Evolutionary conservation across 2,329 filamentous ascomycete species (phyloP).

Genomic region (Exophiala mesophila): DNA sequence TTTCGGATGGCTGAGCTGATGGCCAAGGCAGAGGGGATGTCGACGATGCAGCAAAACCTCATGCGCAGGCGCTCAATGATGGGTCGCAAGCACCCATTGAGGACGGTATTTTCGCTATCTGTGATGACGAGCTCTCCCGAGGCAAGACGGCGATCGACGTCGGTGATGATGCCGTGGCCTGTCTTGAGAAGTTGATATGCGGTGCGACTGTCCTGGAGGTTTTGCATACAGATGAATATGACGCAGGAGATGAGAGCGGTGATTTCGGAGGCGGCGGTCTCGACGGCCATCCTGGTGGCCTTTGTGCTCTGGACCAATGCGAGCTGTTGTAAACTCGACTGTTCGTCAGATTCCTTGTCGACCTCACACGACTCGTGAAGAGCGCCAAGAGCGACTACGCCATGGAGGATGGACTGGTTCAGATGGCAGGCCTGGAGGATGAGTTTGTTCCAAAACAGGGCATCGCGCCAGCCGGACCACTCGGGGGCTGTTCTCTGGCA

Average conservation of each 20-base stretch:
- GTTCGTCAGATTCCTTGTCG: constrained; percentile 18
- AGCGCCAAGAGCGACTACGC: constrained; percentile 30
- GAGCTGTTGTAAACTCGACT: constrained; percentile 17
- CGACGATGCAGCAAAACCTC: constrained; percentile 24
- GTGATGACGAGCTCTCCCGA: constrained; percentile 17
- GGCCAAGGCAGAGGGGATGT: constrained; percentile 21
- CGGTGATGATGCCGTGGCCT: constrained; percentile 20
- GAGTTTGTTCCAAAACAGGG: constrained; percentile 29
- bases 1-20: constrained; percentile 16
- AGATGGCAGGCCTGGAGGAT: constrained; percentile 30
- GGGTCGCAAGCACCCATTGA: constrained; percentile 22
- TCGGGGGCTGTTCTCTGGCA: constrained; percentile 23
- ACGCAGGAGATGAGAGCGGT: constrained; percentile 26
- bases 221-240: constrained; percentile 28
- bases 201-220: constrained; percentile 23
- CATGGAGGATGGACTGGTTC: constrained; percentile 30
- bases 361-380: constrained; percentile 28
- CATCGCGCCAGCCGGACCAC: constrained; percentile 25
- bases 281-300: constrained; percentile 19
- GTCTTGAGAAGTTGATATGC: constrained; percentile 24
- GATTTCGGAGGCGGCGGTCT: constrained; percentile 22
- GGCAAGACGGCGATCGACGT: constrained; percentile 17
- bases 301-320: constrained; percentile 22
- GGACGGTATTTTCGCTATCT: constrained; percentile 21
- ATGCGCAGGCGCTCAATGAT: constrained; percentile 25